Evolutionary conservation across 495 filamentous ascomycete species (phyloP).

Genomic region (Entonaema liquescens): DNA sequence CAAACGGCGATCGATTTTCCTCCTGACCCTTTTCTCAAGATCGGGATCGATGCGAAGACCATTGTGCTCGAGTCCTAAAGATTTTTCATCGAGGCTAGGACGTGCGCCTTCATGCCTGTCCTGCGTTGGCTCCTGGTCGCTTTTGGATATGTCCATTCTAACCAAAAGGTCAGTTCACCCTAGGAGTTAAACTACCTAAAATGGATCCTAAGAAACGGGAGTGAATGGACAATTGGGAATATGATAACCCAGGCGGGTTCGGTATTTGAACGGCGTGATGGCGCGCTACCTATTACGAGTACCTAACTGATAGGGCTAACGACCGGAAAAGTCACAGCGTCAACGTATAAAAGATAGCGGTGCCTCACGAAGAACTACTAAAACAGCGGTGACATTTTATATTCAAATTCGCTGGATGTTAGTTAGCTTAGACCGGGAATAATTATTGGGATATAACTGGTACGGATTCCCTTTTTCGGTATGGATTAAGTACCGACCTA

Average conservation of each 20-base stretch:
- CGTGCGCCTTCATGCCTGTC: conserved; percentile 5
- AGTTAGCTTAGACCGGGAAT: neutral
- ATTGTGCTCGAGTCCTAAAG: conserved; percentile 6
- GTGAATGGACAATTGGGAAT: neutral
- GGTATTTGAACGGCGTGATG: neutral
- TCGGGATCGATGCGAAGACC: conserved; percentile 56
- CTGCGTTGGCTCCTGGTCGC: conserved; percentile 25
- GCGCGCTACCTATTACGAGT: neutral
- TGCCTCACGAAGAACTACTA: neutral
- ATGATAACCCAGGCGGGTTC: neutral
- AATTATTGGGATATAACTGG: neutral
- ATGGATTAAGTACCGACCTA: neutral
- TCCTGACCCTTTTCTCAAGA: conserved; percentile 64
- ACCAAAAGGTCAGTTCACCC: neutral
- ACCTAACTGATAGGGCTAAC: neutral
- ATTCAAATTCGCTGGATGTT: neutral
- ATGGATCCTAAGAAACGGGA: neutral
- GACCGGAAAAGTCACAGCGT: neutral
- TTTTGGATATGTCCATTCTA: conserved; percentile 24
- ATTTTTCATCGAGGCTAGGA: conserved; percentile 19
- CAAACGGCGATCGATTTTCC: conserved; percentile 64
- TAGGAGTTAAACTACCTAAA: neutral
- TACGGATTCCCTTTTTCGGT: neutral
- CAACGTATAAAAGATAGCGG: neutral
- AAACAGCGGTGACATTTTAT: neutral